A percentile compares a stretch with the other conserved stretches of the same genome.
Evolutionary conservation across 306 rosid genomes (phyloP).

Genomic region (Ziziphus jujuba): DNA sequence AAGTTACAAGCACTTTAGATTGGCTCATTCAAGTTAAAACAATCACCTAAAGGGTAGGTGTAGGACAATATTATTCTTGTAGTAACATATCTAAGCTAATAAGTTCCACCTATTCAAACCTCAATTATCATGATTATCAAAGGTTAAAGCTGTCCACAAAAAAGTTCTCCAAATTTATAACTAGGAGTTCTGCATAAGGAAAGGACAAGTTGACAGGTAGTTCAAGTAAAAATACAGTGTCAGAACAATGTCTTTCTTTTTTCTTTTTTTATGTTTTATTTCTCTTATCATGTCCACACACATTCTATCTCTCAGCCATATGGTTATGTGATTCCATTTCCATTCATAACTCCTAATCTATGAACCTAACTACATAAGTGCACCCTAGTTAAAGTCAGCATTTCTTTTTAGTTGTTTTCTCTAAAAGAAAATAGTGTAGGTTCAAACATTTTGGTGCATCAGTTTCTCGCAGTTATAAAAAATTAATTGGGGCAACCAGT

Average conservation of each 20-base stretch:
- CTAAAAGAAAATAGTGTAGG: too few relatives aligned
- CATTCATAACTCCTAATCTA: too few relatives aligned
- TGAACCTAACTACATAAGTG: not conserved
- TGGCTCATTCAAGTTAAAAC: not conserved
- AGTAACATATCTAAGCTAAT: not conserved
- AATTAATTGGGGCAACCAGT: too few relatives aligned
- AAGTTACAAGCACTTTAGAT: not conserved
- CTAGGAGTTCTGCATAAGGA: not conserved
- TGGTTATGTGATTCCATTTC: too few relatives aligned
- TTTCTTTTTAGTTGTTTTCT: not conserved
- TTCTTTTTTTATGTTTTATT: too few relatives aligned
- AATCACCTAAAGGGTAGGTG: not conserved
- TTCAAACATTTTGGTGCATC: too few relatives aligned
- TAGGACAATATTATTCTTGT: not conserved
- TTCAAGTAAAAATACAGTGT: too few relatives aligned
- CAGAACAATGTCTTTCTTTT: too few relatives aligned
- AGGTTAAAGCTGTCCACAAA: not conserved
- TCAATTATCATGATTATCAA: not conserved
- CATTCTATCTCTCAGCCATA: too few relatives aligned
- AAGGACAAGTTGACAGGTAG: not conserved
- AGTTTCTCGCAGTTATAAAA: too few relatives aligned
- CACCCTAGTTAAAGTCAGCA: not conserved
- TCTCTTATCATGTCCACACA: too few relatives aligned
- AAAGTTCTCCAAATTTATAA: not conserved
- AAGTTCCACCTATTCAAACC: not conserved